Conservation (phyloP, 306 rosid genomes). For the Mucuna pruriens region DNA sequence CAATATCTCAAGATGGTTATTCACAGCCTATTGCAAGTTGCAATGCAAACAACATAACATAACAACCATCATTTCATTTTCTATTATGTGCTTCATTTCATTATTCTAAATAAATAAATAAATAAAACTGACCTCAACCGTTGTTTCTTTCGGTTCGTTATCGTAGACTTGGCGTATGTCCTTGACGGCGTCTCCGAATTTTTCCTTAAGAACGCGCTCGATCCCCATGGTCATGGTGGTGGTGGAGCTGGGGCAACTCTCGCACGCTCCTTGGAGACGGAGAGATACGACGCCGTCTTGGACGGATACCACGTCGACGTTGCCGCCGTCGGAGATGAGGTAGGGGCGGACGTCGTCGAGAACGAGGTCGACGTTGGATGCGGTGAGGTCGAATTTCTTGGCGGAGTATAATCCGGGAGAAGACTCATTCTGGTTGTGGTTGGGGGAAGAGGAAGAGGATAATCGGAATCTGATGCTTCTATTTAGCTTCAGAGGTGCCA, state of each 20-base stretch:
- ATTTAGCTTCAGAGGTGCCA: background rate
- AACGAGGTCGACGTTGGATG: constrained; percentile 78
- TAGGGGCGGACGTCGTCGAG: constrained; percentile 95
- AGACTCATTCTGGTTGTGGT: constrained; percentile 34
- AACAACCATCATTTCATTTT: background rate
- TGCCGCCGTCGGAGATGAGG: constrained; percentile 91
- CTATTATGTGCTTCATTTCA: constrained; percentile 1
- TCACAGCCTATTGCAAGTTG: constrained; percentile 84
- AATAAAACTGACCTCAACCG: constrained; percentile 58
- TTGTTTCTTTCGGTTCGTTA: constrained; percentile 54
- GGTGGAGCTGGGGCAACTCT: constrained; percentile 94
- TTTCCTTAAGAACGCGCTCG: constrained; percentile 91
- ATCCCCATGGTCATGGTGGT: constrained; percentile 97
- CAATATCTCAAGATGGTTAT: constrained; percentile 79
- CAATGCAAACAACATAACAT: constrained; percentile 5
- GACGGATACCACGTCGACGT: constrained; percentile 90
- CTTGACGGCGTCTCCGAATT: constrained; percentile 81
- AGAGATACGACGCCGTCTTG: constrained; percentile 84
- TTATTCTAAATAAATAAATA: background rate
- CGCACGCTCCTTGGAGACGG: constrained; percentile 92
- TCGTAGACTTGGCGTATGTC: constrained; percentile 73
- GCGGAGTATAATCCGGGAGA: constrained; percentile 87
- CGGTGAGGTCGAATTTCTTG: constrained; percentile 70
- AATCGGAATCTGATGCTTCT: constrained; percentile 31
- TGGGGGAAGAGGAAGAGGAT: constrained; percentile 52